Evolutionary conservation across 768 basidiomycete genomes (phyloP).

Genomic region (Boletus pseudopeckii): DNA sequence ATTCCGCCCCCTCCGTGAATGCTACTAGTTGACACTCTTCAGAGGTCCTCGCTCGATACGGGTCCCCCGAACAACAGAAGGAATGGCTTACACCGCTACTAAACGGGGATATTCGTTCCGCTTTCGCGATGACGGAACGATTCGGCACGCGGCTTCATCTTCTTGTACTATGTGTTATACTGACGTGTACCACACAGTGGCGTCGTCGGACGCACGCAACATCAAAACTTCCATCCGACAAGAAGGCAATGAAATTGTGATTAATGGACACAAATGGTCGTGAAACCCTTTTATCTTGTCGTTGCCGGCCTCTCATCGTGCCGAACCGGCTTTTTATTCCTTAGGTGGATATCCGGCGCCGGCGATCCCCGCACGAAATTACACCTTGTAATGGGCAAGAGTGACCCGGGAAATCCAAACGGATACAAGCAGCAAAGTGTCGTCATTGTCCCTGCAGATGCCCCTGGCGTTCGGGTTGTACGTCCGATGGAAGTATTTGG

Average conservation of each 20-base stretch:
- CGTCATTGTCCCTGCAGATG: slow-evolving; percentile 87
- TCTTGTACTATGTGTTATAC: slow-evolving; percentile 4
- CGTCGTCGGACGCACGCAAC: slow-evolving; percentile 96
- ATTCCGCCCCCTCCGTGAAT: neutral
- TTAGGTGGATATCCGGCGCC: slow-evolving; percentile 96
- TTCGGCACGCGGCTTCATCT: slow-evolving; percentile 47
- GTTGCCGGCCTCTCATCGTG: slow-evolving; percentile 8
- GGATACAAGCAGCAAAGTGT: slow-evolving; percentile 86
- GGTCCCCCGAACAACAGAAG: slow-evolving; percentile 85
- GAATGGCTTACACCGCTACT: slow-evolving; percentile 86
- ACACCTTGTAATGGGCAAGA: slow-evolving; percentile 94
- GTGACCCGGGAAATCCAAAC: slow-evolving; percentile 78
- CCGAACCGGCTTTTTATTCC: slow-evolving; percentile 7
- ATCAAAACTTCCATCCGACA: slow-evolving; percentile 82
- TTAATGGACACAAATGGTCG: slow-evolving; percentile 96
- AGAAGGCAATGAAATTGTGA: slow-evolving; percentile 84
- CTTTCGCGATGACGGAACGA: slow-evolving; percentile 97
- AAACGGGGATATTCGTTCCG: slow-evolving; percentile 89
- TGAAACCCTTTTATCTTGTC: slow-evolving; percentile 1
- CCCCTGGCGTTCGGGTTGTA: slow-evolving; percentile 83
- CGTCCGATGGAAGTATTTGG: slow-evolving; percentile 95
- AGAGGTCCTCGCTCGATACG: slow-evolving; percentile 98
- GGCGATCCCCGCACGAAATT: slow-evolving; percentile 87
- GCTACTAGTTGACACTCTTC: slow-evolving; percentile 12
- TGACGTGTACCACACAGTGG: slow-evolving; percentile 40